Percentiles rank a stretch among this genome's conserved stretches.
Evolutionary conservation across 2,329 filamentous ascomycete genomes (phyloP).

Genomic region (Cordyceps farinosa): DNA sequence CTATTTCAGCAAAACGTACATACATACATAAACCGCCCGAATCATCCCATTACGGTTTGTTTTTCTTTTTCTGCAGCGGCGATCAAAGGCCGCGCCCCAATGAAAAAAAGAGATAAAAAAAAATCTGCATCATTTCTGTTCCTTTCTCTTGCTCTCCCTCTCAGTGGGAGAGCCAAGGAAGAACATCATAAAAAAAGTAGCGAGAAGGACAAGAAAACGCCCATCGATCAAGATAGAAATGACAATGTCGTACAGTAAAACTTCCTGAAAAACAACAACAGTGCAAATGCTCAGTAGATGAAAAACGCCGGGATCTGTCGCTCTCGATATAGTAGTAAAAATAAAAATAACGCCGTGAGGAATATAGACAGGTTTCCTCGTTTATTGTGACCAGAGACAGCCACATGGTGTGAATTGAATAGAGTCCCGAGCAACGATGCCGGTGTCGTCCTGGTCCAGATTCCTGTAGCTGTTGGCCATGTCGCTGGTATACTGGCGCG

Average conservation of each 20-base stretch:
- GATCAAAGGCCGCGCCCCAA: no score
- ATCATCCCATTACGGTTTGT: neutral
- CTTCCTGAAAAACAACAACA: neutral
- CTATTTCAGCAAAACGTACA: neutral
- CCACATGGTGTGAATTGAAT: conserved; percentile 48
- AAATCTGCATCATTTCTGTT: neutral
- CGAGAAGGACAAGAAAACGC: neutral
- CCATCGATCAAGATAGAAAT: neutral
- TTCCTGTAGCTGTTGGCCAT: neutral
- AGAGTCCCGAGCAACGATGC: conserved; percentile 7
- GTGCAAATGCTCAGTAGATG: conserved; percentile 3
- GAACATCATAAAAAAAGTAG: neutral
- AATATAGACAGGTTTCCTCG: neutral
- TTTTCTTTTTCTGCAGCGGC: no score
- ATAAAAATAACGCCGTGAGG: neutral
- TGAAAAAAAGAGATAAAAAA: neutral
- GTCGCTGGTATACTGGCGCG: neutral
- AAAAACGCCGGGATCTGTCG: conserved; percentile 9
- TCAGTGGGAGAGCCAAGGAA: neutral
- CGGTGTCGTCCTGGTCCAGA: neutral
- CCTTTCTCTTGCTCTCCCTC: no score
- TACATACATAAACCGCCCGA: neutral
- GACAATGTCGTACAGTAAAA: neutral
- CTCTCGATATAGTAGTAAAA: neutral
- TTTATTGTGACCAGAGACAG: conserved; percentile 46